Evolutionary conservation across 2,329 filamentous ascomycete species (phyloP), one percentile per base, ranked within the genome.

Genomic region (Paraphaeosphaeria minitans): DNA sequence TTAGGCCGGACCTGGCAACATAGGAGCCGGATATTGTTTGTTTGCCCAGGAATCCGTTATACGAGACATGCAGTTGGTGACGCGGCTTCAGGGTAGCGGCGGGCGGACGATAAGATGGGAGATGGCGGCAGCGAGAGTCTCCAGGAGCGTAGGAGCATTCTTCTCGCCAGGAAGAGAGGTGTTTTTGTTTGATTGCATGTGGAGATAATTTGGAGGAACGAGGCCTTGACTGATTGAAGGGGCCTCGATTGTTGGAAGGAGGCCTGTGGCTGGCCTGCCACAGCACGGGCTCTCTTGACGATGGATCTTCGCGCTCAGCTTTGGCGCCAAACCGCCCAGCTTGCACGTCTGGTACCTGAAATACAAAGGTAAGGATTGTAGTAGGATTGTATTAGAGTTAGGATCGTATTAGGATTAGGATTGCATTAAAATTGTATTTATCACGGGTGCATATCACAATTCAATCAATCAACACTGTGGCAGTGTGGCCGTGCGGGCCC

Each of bases 51-150:
- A 29, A 39, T 37, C 41, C 27, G 51, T 31, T 45, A 12, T 45
- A 27, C 51, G 29, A 46, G 51, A 53, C 51, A 53, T 45, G 51
- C 50, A 42, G 31, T 53, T 31, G 50, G 37, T 53, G 50, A 53
- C 50, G 37, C 50, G 50, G 50, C 37, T 31, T 42, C 16, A 14
- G 22, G 22, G n/a, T 10, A 19, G 4, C 22, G 37, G 29, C 22
- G 9, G 13, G 13, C 19, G 22, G 43, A 29, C 22, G 22, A 7
- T 5, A 29, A 16, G 43, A n/a, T 27, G 43, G 22, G 22, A 29
- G 19, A 46, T 29, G 22, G 12, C 12, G 10, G 8, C 12, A 43
- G n/a, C 7, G 16, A n/a, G n/a, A 43, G 13, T 16, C 5, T 46
- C 22, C 14, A 29, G 22, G 22, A 29, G 43, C n/a, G 12, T 29